Evolutionary conservation across 805 yeast species (phyloP).

Genomic region (Yarrowia keelungensis): DNA sequence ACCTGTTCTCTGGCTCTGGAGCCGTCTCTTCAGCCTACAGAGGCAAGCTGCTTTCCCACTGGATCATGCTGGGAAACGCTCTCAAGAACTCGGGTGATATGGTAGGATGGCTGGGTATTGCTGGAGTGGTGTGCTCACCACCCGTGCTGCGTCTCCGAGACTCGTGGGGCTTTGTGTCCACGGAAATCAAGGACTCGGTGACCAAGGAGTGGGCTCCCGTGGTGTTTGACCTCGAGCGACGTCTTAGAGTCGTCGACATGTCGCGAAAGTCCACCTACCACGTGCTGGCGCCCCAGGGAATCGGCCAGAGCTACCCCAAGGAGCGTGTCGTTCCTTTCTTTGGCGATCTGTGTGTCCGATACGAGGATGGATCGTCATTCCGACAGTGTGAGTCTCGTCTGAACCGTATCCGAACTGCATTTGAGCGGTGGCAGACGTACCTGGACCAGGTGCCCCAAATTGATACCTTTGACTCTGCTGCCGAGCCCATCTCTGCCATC

Average conservation of each 20-base stretch:
- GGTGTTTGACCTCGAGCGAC: constrained; percentile 82
- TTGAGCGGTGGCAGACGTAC: constrained; percentile 84
- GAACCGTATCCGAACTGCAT: constrained; percentile 71
- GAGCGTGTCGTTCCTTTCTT: constrained; percentile 85
- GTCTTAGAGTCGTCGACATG: constrained; percentile 65
- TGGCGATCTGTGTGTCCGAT: constrained; percentile 77
- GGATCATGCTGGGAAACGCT: constrained; percentile 84
- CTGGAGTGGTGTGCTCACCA: constrained; percentile 79
- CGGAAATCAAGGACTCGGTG: constrained; percentile 63
- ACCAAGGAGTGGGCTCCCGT: constrained; percentile 92
- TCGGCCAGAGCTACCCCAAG: constrained; percentile 78
- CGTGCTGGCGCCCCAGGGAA: constrained; percentile 85
- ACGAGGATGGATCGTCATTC: constrained; percentile 52
- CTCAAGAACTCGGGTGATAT: constrained; percentile 86
- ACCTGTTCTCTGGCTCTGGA: constrained; percentile 59
- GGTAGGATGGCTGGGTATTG: constrained; percentile 93
- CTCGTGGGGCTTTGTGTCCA: constrained; percentile 77
- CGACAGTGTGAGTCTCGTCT: constrained; percentile 69
- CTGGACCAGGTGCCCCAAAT: constrained; percentile 58
- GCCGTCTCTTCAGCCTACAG: constrained; percentile 47
- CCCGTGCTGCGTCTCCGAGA: constrained; percentile 76
- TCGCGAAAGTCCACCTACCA: constrained; percentile 67
- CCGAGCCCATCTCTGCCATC: constrained; percentile 49
- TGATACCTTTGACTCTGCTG: constrained; percentile 48
- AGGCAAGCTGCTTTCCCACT: constrained; percentile 72